Evolutionary conservation across 2,329 filamentous ascomycete genomes (phyloP).

Genomic region (Talaromyces sp.): DNA sequence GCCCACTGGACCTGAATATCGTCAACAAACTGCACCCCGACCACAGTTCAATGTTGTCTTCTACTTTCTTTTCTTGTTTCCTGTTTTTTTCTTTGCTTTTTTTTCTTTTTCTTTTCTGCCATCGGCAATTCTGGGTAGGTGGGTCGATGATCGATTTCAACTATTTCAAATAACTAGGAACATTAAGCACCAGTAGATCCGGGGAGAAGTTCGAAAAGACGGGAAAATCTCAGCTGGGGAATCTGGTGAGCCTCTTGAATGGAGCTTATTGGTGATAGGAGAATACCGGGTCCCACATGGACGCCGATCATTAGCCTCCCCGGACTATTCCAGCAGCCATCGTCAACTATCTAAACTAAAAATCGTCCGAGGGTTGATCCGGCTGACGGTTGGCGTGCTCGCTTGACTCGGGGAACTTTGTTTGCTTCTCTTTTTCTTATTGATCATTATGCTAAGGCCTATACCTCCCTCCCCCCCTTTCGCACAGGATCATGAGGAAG

Average conservation of each 20-base stretch:
- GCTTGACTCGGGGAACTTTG: not conserved
- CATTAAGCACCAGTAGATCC: not conserved
- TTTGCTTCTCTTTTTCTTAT: not conserved
- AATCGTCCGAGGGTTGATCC: constrained; percentile 10
- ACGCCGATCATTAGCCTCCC: constrained; percentile 12
- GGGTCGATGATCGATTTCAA: not conserved
- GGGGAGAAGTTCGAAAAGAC: constrained; percentile 1
- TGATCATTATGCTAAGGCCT: not conserved
- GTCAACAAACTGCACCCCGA: too few species aligned
- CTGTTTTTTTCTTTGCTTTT: not conserved
- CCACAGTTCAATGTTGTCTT: not conserved
- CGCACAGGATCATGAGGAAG: not conserved
- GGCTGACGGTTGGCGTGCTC: constrained; percentile 5
- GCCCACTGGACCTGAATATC: not conserved
- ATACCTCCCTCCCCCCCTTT: not conserved
- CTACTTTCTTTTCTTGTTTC: not conserved
- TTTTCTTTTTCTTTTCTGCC: not conserved
- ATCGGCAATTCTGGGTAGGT: not conserved
- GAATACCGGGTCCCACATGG: constrained; percentile 9
- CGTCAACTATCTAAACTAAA: constrained; percentile 1
- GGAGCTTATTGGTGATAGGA: constrained; percentile 12
- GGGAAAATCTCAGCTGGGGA: constrained; percentile 9
- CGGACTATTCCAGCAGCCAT: constrained; percentile 2
- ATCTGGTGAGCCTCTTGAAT: constrained; percentile 11
- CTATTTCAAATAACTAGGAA: not conserved